Conservation (phyloP, 768 basidiomycete species). For the Gelatoporia subvermispora region DNA sequence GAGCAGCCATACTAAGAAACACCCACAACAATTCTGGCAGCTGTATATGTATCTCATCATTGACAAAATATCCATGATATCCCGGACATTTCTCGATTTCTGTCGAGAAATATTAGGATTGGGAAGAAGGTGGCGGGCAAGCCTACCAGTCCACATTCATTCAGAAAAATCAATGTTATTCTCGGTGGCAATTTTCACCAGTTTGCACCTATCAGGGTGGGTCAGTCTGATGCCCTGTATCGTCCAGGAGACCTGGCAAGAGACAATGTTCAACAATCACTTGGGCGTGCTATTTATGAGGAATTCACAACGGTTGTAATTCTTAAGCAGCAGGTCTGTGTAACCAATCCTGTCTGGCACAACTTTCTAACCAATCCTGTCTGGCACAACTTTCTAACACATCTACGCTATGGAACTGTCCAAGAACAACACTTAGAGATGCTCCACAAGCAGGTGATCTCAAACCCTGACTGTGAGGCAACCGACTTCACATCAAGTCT, state of each 20-base stretch:
- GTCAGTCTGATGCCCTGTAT: slow-evolving; percentile 19
- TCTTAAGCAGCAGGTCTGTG: slow-evolving; percentile 31
- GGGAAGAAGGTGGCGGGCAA: background rate
- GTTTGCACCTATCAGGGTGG: slow-evolving; percentile 42
- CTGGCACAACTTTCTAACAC: slow-evolving; percentile 27
- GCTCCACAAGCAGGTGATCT: slow-evolving; percentile 21
- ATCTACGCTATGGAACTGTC: slow-evolving; percentile 22
- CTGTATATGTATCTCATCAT: slow-evolving; percentile 25
- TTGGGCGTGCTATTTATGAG: slow-evolving; percentile 9
- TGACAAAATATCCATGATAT: slow-evolving; percentile 39
- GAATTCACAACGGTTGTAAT: slow-evolving; percentile 27
- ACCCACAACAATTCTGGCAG: slow-evolving; percentile 14
- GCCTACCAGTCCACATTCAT: slow-evolving; percentile 18
- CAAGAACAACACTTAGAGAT: slow-evolving; percentile 22
- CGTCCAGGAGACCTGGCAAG: background rate
- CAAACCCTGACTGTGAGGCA: background rate
- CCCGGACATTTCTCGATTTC: slow-evolving; percentile 16
- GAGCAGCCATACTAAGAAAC: slow-evolving; percentile 1
- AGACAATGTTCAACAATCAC: background rate
- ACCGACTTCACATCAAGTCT: slow-evolving; percentile 21
- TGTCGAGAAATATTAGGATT: slow-evolving; percentile 17
- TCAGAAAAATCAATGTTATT: slow-evolving; percentile 36
- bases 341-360: slow-evolving; percentile 24
- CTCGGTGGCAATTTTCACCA: slow-evolving; percentile 41
- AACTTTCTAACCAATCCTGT: too few species aligned